Conservation (phyloP, 495 filamentous ascomycete species). For the Penicillium canescens region DNA sequence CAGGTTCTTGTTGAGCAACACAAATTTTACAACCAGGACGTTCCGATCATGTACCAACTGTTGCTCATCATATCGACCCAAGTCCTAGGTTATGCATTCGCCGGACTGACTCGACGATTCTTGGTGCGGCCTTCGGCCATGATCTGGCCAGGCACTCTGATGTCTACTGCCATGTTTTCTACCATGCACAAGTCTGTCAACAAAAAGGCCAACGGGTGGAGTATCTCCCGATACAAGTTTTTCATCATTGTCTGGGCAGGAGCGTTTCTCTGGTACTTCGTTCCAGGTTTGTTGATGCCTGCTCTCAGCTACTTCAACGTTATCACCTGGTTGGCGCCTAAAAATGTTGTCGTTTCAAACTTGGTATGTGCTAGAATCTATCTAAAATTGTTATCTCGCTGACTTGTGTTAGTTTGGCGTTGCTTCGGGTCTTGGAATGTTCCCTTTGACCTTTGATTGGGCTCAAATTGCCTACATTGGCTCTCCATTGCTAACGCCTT, state of each 20-base stretch:
- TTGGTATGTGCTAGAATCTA: conserved; percentile 8
- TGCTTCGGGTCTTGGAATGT: conserved; percentile 78
- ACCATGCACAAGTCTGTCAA: conserved; percentile 84
- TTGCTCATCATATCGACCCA: conserved; percentile 82
- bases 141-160: conserved; percentile 85
- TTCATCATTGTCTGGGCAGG: conserved; percentile 68
- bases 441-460: conserved; percentile 90
- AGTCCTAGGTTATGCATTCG: conserved; percentile 81
- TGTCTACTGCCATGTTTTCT: conserved; percentile 84
- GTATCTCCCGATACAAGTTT: conserved; percentile 76
- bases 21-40: conserved; percentile 81
- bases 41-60: conserved; percentile 71
- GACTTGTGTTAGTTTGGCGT: conserved; percentile 62
- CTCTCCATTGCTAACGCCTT: conserved; percentile 78
- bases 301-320: conserved; percentile 87
- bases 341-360: conserved; percentile 62
- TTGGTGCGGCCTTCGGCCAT: conserved; percentile 55
- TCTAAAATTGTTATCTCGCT: not conserved
- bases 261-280: conserved; percentile 72
- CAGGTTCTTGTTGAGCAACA: conserved; percentile 76
- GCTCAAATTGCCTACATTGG: conserved; percentile 88
- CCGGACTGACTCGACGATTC: conserved; percentile 73
- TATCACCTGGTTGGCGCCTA: conserved; percentile 81
- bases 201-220: conserved; percentile 78
- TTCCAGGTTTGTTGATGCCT: conserved; percentile 82